phyloP scores from a whole-genome alignment of 2,329 filamentous ascomycete species.

The Ophiocordyceps camponoti-floridani region DNA sequence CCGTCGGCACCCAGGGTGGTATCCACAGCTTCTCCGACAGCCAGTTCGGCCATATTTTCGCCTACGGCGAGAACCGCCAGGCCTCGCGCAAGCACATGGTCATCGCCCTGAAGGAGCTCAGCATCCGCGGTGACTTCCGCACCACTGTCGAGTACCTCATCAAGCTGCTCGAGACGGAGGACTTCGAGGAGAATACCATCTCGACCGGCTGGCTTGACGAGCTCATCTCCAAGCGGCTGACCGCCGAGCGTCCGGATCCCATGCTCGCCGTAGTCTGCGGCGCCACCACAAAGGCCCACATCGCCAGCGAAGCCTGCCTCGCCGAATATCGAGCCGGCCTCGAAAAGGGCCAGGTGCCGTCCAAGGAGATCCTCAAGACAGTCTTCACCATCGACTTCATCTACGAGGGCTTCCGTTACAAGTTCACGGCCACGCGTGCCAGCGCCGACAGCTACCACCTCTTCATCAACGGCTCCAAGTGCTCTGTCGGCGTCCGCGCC shows the following conservation, averaged over 20 bases:
- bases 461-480: slow-evolving; percentile 98
- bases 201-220: slow-evolving; percentile 98
- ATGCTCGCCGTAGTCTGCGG: slow-evolving; percentile 91
- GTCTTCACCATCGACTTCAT: slow-evolving; percentile 98
- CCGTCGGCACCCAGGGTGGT: slow-evolving; percentile 85
- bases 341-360: slow-evolving; percentile 92
- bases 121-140: slow-evolving; percentile 97
- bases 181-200: slow-evolving; percentile 98
- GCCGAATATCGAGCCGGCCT: slow-evolving; percentile 73
- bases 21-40: slow-evolving; percentile 99
- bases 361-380: slow-evolving; percentile 93
- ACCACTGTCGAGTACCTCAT: slow-evolving; percentile 98
- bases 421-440: slow-evolving; percentile 90
- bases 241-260: slow-evolving; percentile 83
- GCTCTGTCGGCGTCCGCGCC: slow-evolving; percentile 77
- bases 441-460: slow-evolving; percentile 89
- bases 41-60: slow-evolving; percentile 98
- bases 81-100: slow-evolving; percentile 99
- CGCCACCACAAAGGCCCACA: slow-evolving; percentile 85
- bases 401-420: slow-evolving; percentile 91
- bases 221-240: slow-evolving; percentile 94
- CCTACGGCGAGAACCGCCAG: slow-evolving; percentile 91
- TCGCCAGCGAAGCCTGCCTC: slow-evolving; percentile 81
- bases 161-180: slow-evolving; percentile 94
- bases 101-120: slow-evolving; percentile 92